Percentiles rank a stretch among this genome's conserved stretches.
Conservation (phyloP, 306 rosid species). For the Cucumis melo region DNA sequence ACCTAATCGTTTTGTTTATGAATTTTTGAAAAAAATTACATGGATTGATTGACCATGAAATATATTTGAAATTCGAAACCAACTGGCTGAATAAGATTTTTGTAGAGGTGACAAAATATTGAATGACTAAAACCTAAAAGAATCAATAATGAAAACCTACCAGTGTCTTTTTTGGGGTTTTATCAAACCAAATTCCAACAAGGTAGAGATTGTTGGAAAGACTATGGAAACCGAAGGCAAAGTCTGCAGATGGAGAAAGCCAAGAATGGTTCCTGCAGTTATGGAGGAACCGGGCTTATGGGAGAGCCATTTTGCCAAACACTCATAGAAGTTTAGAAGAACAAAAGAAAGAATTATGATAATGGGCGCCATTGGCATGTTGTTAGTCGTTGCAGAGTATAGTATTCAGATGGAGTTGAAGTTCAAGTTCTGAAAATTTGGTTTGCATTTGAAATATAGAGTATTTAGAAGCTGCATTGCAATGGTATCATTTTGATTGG, state of each 20-base stretch:
- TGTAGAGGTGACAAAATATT: too few relatives aligned
- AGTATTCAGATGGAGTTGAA: not conserved
- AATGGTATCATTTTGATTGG: not conserved
- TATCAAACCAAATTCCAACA: not conserved
- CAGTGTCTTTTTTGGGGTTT: not conserved
- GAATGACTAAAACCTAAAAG: too few relatives aligned
- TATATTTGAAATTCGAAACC: too few relatives aligned
- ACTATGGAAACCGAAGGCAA: not conserved
- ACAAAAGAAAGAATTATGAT: not conserved
- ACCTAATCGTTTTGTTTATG: too few relatives aligned
- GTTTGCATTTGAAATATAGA: not conserved
- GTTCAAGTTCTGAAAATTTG: not conserved
- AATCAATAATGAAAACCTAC: too few relatives aligned
- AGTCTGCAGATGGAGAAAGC: not conserved
- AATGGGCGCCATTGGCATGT: not conserved
- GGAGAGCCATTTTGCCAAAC: not conserved
- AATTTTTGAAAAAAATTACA: too few relatives aligned
- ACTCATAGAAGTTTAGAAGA: not conserved
- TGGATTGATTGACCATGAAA: too few relatives aligned
- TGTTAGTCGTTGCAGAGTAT: not conserved
- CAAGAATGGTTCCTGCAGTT: not conserved
- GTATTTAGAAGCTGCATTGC: not conserved
- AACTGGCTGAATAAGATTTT: too few relatives aligned
- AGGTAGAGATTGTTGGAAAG: not conserved
- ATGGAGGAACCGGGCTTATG: not conserved